Conservation (phyloP, 345 rosid genomes). For the Eucalyptus sp. region DNA sequence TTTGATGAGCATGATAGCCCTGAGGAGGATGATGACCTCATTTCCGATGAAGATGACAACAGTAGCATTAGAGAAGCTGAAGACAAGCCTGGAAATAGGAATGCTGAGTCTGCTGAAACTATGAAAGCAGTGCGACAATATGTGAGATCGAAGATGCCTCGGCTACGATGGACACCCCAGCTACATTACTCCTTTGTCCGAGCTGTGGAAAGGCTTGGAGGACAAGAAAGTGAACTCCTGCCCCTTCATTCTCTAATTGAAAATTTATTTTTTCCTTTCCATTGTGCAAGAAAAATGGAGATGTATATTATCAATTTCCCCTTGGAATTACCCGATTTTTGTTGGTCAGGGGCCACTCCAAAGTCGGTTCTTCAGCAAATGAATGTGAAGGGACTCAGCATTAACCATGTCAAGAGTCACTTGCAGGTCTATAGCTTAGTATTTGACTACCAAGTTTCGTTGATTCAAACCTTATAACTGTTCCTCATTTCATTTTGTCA, state of each 20-base stretch:
- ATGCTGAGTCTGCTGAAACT: not conserved
- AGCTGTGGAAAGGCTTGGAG: slow-evolving; percentile 78
- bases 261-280: not conserved
- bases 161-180: slow-evolving; percentile 86
- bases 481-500: no score
- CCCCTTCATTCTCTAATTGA: not conserved
- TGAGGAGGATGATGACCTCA: not conserved
- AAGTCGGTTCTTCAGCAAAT: slow-evolving; percentile 75
- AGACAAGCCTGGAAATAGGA: not conserved
- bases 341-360: slow-evolving; percentile 67
- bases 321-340: not conserved
- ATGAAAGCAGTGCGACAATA: slow-evolving; percentile 42
- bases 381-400: slow-evolving; percentile 74
- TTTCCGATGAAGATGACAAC: slow-evolving; percentile 6
- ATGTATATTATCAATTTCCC: not conserved
- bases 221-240: slow-evolving; percentile 57
- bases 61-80: not conserved
- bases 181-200: slow-evolving; percentile 65
- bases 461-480: not conserved
- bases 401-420: slow-evolving; percentile 91
- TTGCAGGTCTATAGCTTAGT: slow-evolving; percentile 40
- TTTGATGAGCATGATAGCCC: not conserved
- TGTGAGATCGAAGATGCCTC: slow-evolving; percentile 57
- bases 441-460: not conserved
- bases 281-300: not conserved